These are phyloP conservation scores for Acanthamoeba rhysodes DNA, from an alignment of 208 protist species.

Conservation along the genomic window DNA sequence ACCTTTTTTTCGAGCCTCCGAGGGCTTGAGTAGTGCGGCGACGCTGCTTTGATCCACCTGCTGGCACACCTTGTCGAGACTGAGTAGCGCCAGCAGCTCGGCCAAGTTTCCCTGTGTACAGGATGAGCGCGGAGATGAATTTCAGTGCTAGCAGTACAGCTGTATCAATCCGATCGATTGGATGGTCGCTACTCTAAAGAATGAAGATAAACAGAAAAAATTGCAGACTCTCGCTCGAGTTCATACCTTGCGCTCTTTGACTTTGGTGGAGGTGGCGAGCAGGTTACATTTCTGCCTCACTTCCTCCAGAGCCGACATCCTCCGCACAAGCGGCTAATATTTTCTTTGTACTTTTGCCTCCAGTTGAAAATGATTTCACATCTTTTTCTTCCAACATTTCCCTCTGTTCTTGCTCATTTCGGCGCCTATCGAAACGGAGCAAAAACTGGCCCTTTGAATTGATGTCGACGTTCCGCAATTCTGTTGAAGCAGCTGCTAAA, in stretches of 20 bases:
- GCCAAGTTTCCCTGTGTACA: background rate
- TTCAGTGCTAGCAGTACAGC: background rate
- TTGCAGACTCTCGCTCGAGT: background rate
- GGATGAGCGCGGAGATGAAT: background rate
- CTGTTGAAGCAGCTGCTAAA: no score
- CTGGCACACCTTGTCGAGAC: constrained; percentile 55
- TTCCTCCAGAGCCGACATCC: constrained; percentile 44
- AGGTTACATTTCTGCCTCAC: constrained; percentile 61
- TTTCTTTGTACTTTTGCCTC: no score
- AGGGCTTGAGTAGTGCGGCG: background rate
- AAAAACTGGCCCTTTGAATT: no score
- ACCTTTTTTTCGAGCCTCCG: background rate
- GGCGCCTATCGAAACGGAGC: no score
- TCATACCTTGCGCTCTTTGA: constrained; percentile 67
- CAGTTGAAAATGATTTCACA: no score
- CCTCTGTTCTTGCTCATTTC: no score
- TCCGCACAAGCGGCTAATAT: background rate
- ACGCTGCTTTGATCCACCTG: constrained; percentile 59
- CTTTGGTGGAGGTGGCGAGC: constrained; percentile 11
- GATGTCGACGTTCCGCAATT: no score
- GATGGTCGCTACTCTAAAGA: no score
- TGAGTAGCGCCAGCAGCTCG: constrained; percentile 36
- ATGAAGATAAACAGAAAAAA: background rate
- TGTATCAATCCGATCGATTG: no score
- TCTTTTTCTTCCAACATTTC: no score